These are phyloP conservation scores for Coemansia guatemalensis DNA, from an alignment of 192 early-diverging fungal species.

Conservation along the genomic window DNA sequence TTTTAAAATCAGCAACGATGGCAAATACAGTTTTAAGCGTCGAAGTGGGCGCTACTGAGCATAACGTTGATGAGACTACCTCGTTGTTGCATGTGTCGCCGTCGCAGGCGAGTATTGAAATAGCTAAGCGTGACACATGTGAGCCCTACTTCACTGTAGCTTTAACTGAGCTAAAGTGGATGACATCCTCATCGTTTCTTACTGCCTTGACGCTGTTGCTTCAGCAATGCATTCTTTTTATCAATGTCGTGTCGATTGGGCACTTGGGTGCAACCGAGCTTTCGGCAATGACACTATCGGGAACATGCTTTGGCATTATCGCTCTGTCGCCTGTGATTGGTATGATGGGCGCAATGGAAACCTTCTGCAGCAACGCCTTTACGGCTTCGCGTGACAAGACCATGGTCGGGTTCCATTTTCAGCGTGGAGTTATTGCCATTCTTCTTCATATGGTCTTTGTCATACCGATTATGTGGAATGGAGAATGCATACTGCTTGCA, in stretches of 20 bases:
- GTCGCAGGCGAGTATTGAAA: no score
- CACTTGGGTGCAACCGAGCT: constrained; percentile 63
- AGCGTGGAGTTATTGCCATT: constrained; percentile 24
- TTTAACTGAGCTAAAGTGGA: constrained; percentile 29
- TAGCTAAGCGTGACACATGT: no score
- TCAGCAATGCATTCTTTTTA: constrained; percentile 62
- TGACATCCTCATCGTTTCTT: constrained; percentile 43
- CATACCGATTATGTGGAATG: constrained; percentile 23
- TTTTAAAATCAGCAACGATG: no score
- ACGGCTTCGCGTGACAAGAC: constrained; percentile 42
- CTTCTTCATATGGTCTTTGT: constrained; percentile 8
- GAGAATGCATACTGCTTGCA: constrained; percentile 63
- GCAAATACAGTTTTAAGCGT: no score
- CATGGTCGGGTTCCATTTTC: constrained; percentile 35
- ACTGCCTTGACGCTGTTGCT: constrained; percentile 62
- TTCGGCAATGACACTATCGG: constrained; percentile 63
- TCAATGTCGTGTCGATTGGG: constrained; percentile 64
- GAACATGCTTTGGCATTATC: constrained; percentile 47
- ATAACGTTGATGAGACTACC: no score
- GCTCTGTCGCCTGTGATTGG: constrained; percentile 65
- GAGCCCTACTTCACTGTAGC: constrained; percentile 21
- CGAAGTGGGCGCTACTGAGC: no score
- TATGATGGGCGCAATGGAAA: no score
- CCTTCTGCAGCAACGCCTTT: no score
- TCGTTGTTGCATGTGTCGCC: no score